phyloP scores from a whole-genome alignment of 2,329 filamentous ascomycete species.

The Aspergillus fumigatiaffinis region DNA sequence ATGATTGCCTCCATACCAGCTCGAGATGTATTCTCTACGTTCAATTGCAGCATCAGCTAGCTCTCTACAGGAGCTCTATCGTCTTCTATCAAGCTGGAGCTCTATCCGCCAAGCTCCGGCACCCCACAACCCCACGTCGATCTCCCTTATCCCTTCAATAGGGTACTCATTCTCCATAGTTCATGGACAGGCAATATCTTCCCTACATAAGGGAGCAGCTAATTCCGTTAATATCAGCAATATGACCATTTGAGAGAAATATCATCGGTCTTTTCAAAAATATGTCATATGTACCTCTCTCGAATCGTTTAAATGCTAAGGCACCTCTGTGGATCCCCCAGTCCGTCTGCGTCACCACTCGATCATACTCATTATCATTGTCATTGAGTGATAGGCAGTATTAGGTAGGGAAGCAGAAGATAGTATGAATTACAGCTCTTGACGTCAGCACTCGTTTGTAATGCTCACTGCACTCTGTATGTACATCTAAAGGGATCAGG shows the following conservation, averaged over 20 bases:
- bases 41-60: background rate
- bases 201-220: no score
- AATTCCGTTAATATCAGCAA: background rate
- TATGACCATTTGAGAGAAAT: no score
- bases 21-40: no score
- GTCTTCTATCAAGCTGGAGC: background rate
- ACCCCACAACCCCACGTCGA: background rate
- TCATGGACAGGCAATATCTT: background rate
- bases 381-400: no score
- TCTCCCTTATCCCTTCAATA: background rate
- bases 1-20: no score
- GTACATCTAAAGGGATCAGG: no score
- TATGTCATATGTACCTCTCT: background rate
- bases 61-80: background rate
- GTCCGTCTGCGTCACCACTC: conserved; percentile 10
- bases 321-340: background rate
- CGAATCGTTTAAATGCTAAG: background rate
- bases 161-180: no score
- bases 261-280: background rate
- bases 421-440: background rate
- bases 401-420: background rate
- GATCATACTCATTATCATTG: conserved; percentile 1
- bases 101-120: background rate
- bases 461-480: no score
- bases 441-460: background rate